Percentiles rank a stretch among this genome's conserved stretches.
Conservation (phyloP, 1,139 yeast genomes). For the Geotrichum phurueaensis region DNA sequence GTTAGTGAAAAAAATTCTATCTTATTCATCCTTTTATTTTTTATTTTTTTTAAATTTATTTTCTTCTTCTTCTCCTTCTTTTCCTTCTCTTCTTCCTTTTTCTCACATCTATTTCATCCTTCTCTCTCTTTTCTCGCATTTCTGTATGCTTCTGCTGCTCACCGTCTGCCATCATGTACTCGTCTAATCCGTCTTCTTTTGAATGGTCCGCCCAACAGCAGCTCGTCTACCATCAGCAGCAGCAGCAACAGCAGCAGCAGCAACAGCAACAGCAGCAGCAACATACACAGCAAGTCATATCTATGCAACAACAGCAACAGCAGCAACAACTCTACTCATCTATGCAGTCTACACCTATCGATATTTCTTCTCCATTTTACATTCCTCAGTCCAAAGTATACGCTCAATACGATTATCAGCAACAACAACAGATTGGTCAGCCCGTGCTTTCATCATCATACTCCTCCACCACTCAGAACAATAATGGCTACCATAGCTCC, state of each 20-base stretch:
- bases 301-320: conserved; percentile 1
- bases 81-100: not conserved
- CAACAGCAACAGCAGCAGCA: conserved; percentile 8
- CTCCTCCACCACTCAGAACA: not conserved
- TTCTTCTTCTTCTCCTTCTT: not conserved
- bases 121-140: not conserved
- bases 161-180: conserved; percentile 2
- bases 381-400: not conserved
- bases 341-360: not conserved
- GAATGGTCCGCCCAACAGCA: conserved; percentile 10
- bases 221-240: conserved; percentile 1
- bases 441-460: not conserved
- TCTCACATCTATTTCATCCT: not conserved
- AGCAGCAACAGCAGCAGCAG: conserved; percentile 11
- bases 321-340: not conserved
- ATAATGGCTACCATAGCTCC: conserved; percentile 3
- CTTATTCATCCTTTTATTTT: not conserved
- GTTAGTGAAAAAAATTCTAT: not conserved
- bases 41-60: not conserved
- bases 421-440: not conserved
- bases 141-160: not conserved
- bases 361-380: not conserved
- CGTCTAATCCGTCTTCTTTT: conserved; percentile 4
- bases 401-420: not conserved
- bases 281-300: not conserved